These are phyloP conservation scores for Annona cherimola DNA, from an alignment of 164 flowering plant species.

Conservation along the genomic window DNA sequence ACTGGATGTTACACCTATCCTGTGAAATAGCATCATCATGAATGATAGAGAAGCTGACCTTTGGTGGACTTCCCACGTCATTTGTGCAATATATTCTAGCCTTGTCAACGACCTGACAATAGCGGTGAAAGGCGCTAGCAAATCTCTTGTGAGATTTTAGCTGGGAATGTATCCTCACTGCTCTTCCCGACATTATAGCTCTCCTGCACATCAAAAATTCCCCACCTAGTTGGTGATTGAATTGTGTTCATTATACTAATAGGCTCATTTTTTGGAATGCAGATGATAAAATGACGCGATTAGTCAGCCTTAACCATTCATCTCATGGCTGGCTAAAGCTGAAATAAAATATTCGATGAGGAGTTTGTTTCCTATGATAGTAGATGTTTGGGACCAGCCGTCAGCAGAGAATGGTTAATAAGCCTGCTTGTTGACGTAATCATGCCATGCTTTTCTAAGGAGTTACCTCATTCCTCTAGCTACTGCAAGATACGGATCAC, in stretches of 20 bases:
- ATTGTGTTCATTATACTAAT: neutral
- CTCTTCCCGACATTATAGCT: conserved; percentile 70
- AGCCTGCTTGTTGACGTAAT: neutral
- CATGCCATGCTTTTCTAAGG: neutral
- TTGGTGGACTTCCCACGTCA: conserved; percentile 52
- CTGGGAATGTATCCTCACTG: conserved; percentile 91
- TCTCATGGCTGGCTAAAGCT: neutral
- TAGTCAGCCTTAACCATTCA: neutral
- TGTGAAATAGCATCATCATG: neutral
- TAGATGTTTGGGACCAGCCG: neutral
- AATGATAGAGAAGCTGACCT: conserved; percentile 29
- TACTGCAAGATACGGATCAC: conserved; percentile 86
- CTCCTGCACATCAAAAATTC: conserved; percentile 47
- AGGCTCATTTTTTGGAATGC: neutral
- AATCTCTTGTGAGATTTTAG: conserved; percentile 88
- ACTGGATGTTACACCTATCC: neutral
- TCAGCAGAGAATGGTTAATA: neutral
- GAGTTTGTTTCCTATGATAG: neutral
- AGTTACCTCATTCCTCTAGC: conserved; percentile 84
- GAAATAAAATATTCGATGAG: neutral
- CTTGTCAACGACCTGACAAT: conserved; percentile 76
- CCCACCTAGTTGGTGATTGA: neutral
- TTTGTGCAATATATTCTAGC: conserved; percentile 83
- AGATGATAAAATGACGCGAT: neutral
- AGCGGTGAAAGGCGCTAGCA: conserved; percentile 64